Base-by-base conservation (phyloP, 2,329 filamentous ascomycete species). In the Ceratocystiopsis minuta region DNA sequence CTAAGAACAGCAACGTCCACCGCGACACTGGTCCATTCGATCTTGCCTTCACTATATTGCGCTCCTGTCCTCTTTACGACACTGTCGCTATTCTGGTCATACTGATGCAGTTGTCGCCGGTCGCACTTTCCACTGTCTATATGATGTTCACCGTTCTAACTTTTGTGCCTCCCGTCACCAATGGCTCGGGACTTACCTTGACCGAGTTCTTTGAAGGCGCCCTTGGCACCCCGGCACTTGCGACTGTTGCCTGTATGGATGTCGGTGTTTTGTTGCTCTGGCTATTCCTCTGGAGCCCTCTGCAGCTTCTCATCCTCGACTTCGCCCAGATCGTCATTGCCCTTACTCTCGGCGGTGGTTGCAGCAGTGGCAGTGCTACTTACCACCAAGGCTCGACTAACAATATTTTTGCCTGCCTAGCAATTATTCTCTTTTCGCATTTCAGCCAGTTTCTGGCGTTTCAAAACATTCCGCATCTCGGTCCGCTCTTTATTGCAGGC, bases 1-100 rank as follows among this genome's bases (percentile, higher is more conserved):
- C 74, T 55, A 79, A 78, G 59, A 73, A 79, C 51, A 66, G 69
- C 50, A 68, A 78, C 45, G 50, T 80, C 42, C 79, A 81, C 54
- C 77, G 77, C 51, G 75, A 80, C 55, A 67, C 76, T 42, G 80
- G 80, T 45, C 75, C 82, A 38, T 63, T 93, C 51, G 78, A 82
- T 52, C 68, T 92, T 49, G 80, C 81, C 48, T 73, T 83, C 51
- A 94, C 86, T 43, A 88, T 96, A 53, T 74, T 96, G 57, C 78
- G 77, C 54, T 85, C 86, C 41, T 88, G 87, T 54, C 88, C 88
- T 42, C 76, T 94, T 55, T 82, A 85, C 63, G 88, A 96, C 63
- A 94, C 88, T 46, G 84, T 95, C 61, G 86, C 88, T 57, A 94
- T 96, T 54, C 76, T 96, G 58, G 94, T 95, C 61, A 82, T 95